phyloP scores from a whole-genome alignment of 1,284 basidiomycete species.

The Leccinum griseonigrum region DNA sequence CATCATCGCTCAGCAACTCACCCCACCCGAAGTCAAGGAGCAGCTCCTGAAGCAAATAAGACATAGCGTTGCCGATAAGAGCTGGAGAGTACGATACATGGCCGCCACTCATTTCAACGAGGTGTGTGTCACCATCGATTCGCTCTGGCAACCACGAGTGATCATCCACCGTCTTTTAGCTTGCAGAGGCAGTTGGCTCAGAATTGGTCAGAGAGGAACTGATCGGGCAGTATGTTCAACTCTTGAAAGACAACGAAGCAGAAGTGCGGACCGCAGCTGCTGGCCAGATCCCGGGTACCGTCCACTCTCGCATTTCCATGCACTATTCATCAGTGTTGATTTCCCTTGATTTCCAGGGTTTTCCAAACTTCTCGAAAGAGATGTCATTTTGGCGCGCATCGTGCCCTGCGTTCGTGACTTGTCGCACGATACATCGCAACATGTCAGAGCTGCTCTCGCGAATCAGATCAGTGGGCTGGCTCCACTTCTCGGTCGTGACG shows the following conservation, averaged over 20 bases:
- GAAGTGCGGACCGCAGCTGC: conserved; percentile 97
- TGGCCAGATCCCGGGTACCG: conserved; percentile 91
- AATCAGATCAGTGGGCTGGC: conserved; percentile 98
- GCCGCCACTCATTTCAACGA: conserved; percentile 98
- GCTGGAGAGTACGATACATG: conserved; percentile 99
- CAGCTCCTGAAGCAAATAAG: conserved; percentile 88
- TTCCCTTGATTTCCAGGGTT: conserved; percentile 65
- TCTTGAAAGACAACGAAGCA: conserved; percentile 98
- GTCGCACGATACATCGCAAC: conserved; percentile 92
- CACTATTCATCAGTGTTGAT: conserved; percentile 6
- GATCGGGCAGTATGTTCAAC: conserved; percentile 88
- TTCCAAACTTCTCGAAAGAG: conserved; percentile 91
- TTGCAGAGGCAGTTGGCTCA: conserved; percentile 89
- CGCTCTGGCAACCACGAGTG: not conserved
- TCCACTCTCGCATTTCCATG: not conserved
- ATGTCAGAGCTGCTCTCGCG: conserved; percentile 95
- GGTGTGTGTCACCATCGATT: conserved; percentile 40
- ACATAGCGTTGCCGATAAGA: conserved; percentile 90
- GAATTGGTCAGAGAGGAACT: conserved; percentile 95
- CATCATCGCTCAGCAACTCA: conserved; percentile 83
- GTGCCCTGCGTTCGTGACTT: conserved; percentile 97
- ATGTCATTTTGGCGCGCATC: conserved; percentile 90
- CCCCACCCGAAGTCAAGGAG: conserved; percentile 86
- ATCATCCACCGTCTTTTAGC: conserved; percentile 39
- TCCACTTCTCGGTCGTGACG: conserved; percentile 90